Base-by-base conservation (phyloP, 345 rosid genomes). In the Acer saccharum region DNA sequence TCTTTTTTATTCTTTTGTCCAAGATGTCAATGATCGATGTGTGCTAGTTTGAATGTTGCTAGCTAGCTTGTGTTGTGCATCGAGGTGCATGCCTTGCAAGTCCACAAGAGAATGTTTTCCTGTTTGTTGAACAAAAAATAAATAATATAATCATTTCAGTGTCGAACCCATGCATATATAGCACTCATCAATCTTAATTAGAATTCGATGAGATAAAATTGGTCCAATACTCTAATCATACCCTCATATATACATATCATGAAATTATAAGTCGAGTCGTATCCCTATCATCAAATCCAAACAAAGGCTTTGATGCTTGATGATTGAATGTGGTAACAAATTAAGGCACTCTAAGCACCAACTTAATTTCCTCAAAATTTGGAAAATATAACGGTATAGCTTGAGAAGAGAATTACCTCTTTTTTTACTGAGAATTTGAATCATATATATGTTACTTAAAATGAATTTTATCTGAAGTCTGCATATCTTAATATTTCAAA, bases 51-150 rank as follows among this genome's bases (percentile, higher is more conserved):
- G 21, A 20, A 44, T 7, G 76, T 43, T 2, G 39, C 39, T 35
- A 35, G 39, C 39, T 35, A 35, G 2, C 17, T n/a, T 41, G 61
- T 61, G 21, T 61, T 23, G 68, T 21, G 43, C 41, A 73, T 44
- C 76, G 60, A 73, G 69, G 68, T 62, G 68, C 76, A 73, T 39
- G 44, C 60, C 54, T 61, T 62, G 10, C 39, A 23, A 73, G 9
- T 62, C 25, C 68, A 16, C 77, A 20, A 1, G 5, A 32, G 14
- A 3, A 20, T 72, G 76, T 46, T 63, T 61, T 73, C 29, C n/a
- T 60, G 3, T 58, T 43, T 14, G 8, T 21, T 58, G 25, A 50
- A 35, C 39, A 17, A 29, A 69, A 50, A 16, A 69, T 0, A 69
- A 48, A 20, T 20, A 18, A 71, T 10, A 16, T 16, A 54, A 5